Percentiles rank a stretch among this genome's conserved stretches.
Evolutionary conservation across 768 basidiomycete species (phyloP).

Genomic region (Kwoniella sp.): DNA sequence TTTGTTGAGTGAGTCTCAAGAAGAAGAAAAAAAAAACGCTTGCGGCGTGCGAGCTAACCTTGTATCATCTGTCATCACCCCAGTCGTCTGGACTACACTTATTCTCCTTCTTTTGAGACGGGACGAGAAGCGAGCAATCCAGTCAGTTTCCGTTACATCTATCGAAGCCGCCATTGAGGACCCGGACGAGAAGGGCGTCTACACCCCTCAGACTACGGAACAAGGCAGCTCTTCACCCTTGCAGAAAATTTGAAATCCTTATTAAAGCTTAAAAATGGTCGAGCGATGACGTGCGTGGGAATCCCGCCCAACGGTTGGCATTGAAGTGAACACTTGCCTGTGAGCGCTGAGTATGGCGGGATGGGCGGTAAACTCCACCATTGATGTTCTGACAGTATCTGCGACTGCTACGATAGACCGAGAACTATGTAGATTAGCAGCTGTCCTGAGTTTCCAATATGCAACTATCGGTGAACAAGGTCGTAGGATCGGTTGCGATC

Average conservation of each 20-base stretch:
- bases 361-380: too few relatives aligned
- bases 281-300: conserved; percentile 12
- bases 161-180: not conserved
- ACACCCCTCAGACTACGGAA: not conserved
- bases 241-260: conserved; percentile 4
- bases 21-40: too few relatives aligned
- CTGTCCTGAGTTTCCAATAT: not conserved
- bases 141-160: not conserved
- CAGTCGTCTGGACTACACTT: conserved; percentile 30
- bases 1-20: conserved; percentile 36
- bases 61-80: conserved; percentile 17
- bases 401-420: too few relatives aligned
- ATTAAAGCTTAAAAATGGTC: not conserved
- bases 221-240: not conserved
- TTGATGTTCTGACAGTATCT: too few relatives aligned
- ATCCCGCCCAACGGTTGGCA: not conserved
- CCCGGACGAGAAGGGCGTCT: conserved; percentile 8
- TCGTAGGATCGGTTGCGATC: too few relatives aligned
- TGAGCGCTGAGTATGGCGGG: too few relatives aligned
- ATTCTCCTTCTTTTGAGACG: conserved; percentile 18
- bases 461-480: not conserved
- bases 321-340: not conserved
- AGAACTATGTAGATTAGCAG: too few relatives aligned
- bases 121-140: conserved; percentile 17
- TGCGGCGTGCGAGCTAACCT: too few relatives aligned